phyloP scores from a whole-genome alignment of 2,329 filamentous ascomycete species.

The Passalora sequoiae region DNA sequence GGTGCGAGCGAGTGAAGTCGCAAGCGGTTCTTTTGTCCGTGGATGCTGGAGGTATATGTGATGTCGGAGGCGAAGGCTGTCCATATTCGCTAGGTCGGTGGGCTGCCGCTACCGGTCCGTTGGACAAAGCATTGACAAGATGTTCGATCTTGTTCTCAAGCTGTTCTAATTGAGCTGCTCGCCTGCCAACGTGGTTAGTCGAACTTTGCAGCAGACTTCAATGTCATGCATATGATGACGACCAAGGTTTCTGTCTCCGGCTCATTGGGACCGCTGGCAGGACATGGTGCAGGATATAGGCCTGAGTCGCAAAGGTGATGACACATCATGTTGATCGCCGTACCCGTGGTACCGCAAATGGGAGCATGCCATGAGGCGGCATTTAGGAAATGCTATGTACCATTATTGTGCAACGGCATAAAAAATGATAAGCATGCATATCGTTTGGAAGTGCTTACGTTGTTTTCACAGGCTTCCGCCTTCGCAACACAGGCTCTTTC shows the following conservation, averaged over 20 bases:
- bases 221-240: too few relatives aligned
- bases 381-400: too few relatives aligned
- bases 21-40: constrained; percentile 1
- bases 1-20: constrained; percentile 2
- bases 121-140: constrained; percentile 30
- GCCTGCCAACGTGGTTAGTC: constrained; percentile 16
- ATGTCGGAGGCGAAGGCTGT: constrained; percentile 24
- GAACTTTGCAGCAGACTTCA: not conserved
- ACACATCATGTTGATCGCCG: too few relatives aligned
- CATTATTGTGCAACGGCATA: too few relatives aligned
- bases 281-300: too few relatives aligned
- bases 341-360: too few relatives aligned
- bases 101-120: constrained; percentile 3
- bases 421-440: too few relatives aligned
- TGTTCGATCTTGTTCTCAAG: constrained; percentile 33
- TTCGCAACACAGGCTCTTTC: constrained; percentile 26
- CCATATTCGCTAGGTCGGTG: constrained; percentile 15
- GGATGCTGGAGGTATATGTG: constrained; percentile 9
- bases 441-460: constrained; percentile 28
- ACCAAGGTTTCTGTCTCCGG: too few relatives aligned
- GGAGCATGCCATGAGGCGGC: too few relatives aligned
- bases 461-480: constrained; percentile 26
- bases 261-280: too few relatives aligned
- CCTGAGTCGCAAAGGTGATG: too few relatives aligned
- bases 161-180: constrained; percentile 32